Base-by-base conservation (phyloP, 805 yeast genomes). In the Candida pini region DNA sequence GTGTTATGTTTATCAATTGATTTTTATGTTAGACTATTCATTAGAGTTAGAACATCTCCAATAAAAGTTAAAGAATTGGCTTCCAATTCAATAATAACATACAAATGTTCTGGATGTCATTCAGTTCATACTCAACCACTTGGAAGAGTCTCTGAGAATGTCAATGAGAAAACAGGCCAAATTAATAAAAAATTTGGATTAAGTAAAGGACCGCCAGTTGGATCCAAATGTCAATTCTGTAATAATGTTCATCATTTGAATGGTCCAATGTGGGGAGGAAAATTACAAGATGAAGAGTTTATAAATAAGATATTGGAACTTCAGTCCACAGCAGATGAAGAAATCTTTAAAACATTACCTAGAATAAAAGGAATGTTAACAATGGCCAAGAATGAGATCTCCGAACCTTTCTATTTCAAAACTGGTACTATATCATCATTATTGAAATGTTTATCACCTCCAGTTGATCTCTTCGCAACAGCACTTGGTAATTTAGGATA, bases 251-350 rank as follows among this genome's bases (percentile, higher is more conserved):
- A 75, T 56, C 95, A 85, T 54, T 55, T 92, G 23, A 88, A 90
- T 6, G 99, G 99, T 4, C 99, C 99, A 40, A 84, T 92, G 96
- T 92, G 95, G 84, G 88, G 78, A 9, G 95, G 88, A 0, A 66
- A 71, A 6, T 58, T 92, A 38, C 97, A 90, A 51, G 72, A 81
- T 51, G 54, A 57, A 18, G 75, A 70, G 14, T 92, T 90, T 49
- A 66, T 90, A 28, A 66, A 74, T 18, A 73, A 66, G 44, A 69
- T 89, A 30, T 66, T 86, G 35, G 64, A 68, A 60, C 77, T 44
- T 72, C 78, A 50, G 51, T 35, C 37, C 4, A 18, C 62, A 53
- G 69, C 77, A 16, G 76, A 71, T 36, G 67, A 68, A 18, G 71
- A 67, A 5, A 66, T 72, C 0, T 92, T 86, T 56, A 82, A 81